These are phyloP conservation scores for Pythium guiyangense DNA, from an alignment of 352 stramenopile genomes.

Conservation along the genomic window DNA sequence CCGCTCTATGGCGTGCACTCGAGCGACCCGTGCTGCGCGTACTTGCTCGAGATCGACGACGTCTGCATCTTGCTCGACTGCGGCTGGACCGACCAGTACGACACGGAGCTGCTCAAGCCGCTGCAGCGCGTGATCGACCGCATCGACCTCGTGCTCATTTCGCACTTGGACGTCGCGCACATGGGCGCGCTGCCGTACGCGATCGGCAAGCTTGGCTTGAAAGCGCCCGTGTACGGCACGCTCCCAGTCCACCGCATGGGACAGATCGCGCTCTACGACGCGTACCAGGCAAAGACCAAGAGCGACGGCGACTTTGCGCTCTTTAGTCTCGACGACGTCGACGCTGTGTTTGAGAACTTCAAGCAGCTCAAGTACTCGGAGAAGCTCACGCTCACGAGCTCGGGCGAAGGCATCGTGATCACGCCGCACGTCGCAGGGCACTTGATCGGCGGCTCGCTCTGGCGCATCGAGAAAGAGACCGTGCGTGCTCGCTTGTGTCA, in stretches of 20 bases:
- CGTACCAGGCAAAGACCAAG: slow-evolving; percentile 90
- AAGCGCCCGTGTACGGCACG: slow-evolving; percentile 91
- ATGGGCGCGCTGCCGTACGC: slow-evolving; percentile 89
- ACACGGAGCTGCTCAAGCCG: slow-evolving; percentile 77
- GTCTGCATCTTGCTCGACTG: slow-evolving; percentile 90
- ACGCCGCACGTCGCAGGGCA: slow-evolving; percentile 93
- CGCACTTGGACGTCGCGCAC: slow-evolving; percentile 86
- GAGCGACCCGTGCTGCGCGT: slow-evolving; percentile 75
- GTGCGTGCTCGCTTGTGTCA: slow-evolving; percentile 16
- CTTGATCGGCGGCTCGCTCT: slow-evolving; percentile 94
- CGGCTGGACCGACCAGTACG: slow-evolving; percentile 88
- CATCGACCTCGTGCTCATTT: slow-evolving; percentile 89
- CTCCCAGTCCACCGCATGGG: slow-evolving; percentile 96
- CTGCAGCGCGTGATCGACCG: slow-evolving; percentile 79
- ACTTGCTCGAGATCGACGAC: slow-evolving; percentile 89
- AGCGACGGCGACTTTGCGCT: slow-evolving; percentile 90
- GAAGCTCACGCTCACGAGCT: slow-evolving; percentile 85
- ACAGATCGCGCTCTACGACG: slow-evolving; percentile 95
- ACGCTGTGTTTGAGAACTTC: slow-evolving; percentile 90
- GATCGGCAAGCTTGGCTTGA: slow-evolving; percentile 78
- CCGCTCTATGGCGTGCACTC: slow-evolving; percentile 86
- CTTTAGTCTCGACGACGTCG: slow-evolving; percentile 92
- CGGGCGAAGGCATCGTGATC: slow-evolving; percentile 87
- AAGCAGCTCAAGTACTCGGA: slow-evolving; percentile 96
- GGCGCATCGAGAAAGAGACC: slow-evolving; percentile 93